Base-by-base conservation (phyloP, 208 protist species). In the Crithidia sp. region DNA sequence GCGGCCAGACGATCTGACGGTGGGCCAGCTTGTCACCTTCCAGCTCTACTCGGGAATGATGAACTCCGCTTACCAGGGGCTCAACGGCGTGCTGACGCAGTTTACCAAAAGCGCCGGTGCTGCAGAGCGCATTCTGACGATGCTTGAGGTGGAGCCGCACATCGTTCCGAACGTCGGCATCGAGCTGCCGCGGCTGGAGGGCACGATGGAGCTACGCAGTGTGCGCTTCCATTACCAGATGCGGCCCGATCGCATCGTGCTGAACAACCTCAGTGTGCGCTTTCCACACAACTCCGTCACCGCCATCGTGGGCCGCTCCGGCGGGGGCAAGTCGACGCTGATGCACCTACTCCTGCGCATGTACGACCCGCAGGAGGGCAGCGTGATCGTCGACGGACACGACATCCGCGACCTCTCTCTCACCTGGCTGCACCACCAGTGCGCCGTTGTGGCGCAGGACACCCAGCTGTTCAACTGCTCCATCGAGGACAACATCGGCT, bases 401-500 rank as follows among this genome's bases (percentile, higher is more conserved):
- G 69, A 78, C 57, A 65, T 85, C n/a, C 74, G 69, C 49, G 72
- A 72, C 53, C n/a, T 88, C 14, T 76, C 70, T 4, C 68, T 85
- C 19, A 49, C 61, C 13, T 85, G 76, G 56, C 81, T 81, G 77
- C 84, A 84, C 64, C 76, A 83, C 19, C 79, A 86, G 13, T 84
- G 99, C 13, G 81, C 92, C n/a, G 98, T 99, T 52, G 99, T 99
- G 65, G 98, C 98, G 39, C 99, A 99, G 83, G 96, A 99, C 81
- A 96, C 97, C 14, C 79, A 98, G n/a, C 78, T 99, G 44, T 99
- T 99, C 80, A 81, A 82, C 28, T 97, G 95, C 65, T 95, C 96
- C 40, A 78, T 99, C 10, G 74, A 97, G 50, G 69, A 76, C 14
- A 96, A 95, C 71, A 77, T 96, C 49, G 74, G 62, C 44, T 83